Evolutionary conservation across 176 grass and related monocot species (phyloP).

Genomic region (Puya raimondii): DNA sequence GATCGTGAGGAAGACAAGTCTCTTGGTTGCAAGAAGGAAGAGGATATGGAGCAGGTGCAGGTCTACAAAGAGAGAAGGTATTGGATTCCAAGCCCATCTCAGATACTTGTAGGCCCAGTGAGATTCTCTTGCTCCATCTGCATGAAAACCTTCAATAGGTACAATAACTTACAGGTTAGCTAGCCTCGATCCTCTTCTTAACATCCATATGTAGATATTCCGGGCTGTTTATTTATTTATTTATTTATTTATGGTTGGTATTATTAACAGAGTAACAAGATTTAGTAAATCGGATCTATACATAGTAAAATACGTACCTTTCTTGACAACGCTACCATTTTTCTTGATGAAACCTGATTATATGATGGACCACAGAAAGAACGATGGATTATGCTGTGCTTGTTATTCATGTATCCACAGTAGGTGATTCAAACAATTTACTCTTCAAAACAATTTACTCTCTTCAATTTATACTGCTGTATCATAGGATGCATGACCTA

Average conservation of each 20-base stretch:
- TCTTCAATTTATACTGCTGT: no score
- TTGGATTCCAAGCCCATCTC: constrained; percentile 76
- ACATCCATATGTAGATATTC: not conserved
- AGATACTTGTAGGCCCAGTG: constrained; percentile 81
- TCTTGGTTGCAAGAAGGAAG: constrained; percentile 13
- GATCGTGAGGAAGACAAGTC: not conserved
- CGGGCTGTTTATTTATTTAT: not conserved
- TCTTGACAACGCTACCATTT: no score
- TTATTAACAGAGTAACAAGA: not conserved
- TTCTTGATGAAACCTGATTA: no score
- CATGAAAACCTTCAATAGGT: constrained; percentile 84
- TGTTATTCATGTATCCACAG: no score
- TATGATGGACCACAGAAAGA: no score
- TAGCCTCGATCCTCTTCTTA: not conserved
- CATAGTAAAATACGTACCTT: no score
- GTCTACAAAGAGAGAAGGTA: constrained; percentile 27
- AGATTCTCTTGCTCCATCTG: constrained; percentile 85
- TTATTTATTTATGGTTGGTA: not conserved
- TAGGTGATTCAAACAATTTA: no score
- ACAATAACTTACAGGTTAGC: constrained; percentile 94
- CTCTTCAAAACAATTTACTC: no score
- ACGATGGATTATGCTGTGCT: no score
- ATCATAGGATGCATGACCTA: no score
- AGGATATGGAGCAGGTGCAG: constrained; percentile 19
- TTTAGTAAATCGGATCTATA: no score